Evolutionary conservation across 352 stramenopile species (phyloP), one percentile per base, ranked within the genome.

Genomic region (Blastocystis sp.): DNA sequence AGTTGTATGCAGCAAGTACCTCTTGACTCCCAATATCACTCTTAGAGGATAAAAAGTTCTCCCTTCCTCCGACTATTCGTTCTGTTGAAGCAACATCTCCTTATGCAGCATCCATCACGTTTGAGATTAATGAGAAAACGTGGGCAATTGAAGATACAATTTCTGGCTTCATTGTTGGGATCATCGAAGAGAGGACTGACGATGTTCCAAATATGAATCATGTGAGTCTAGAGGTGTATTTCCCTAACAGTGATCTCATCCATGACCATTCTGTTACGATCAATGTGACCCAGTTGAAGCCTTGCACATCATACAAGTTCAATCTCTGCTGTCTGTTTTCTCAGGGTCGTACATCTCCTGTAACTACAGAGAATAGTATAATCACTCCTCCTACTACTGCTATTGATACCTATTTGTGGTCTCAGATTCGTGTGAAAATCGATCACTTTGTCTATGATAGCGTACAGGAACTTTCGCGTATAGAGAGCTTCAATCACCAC

Each of bases 371-470:
- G n/a, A n/a, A 20, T 0, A 24, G 13, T 26, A 68, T 68, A 39
- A 45, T n/a, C 8, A 85, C 73, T 3, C 13, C 20, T 30, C 13
- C 73, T 9, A 85, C 73, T 5, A 50, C 37, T 24, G 56, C 18
- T n/a, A 50, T 85, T 7, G 73, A 85, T 43, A 85, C 73, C 34
- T 85, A 85, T n/a, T 41, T 85, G 34, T 85, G 73, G 73, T 85
- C 73, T 20, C n/a, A 43, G 47, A 41, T 85, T 37, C 73, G 73
- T n/a, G 47, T 68, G 47, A 65, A 85, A 24, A 66, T 85, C 45
- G 63, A 66, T 45, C 59, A 85, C 30, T 85, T 53, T 37, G 47
- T 68, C 4, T 85, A 85, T 43, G 53, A 85, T 43, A 85, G n/a
- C 34, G 16, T 62, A n/a, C 0, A 56, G 26, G 43, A 85, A 26